Evolutionary conservation across 78 protist species (phyloP), one percentile per base, ranked within the genome.

Genomic region (Dictyostelium intermedium): DNA sequence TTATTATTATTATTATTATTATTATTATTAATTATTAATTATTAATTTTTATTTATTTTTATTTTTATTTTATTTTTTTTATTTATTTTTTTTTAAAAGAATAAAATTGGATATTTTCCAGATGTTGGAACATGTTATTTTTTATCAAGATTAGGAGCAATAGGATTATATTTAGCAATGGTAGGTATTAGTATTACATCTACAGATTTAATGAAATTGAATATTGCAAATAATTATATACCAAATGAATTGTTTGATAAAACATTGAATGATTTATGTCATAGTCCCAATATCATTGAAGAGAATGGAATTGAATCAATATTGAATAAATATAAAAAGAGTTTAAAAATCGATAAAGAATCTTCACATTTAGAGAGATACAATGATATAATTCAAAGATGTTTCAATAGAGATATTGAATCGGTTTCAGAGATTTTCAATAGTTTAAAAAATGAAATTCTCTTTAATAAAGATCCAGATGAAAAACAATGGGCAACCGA

Each of bases 51-150:
- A 5, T 39, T 39, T 5, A 39, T 39, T 39, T 39, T 39, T 39
- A 5, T 39, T 39, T 39, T 39, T 45, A 73, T 14, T 41, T 34
- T 37, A 6, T 18, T 53, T 53, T 18, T 53, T 53, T 18, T 53
- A 18, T 53, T 5, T 18, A 5, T 53, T 18, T 18, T 5, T 53
- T 5, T 53, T 53, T 53, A 14, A 73, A 16, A 76, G 82, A 77
- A 77, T 77, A n/a, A 11, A 25, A 11, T 89, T 89, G 94, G 82
- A n/a, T 89, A 69, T 6, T 89, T 89, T 25, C 85, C 94, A 69
- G 94, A 89, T 80, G 61, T 77, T 41, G 82, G 82, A 10, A 8
- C 61, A 5, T 80, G 47, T 70, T 80, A 69, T 14, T 69, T 47
- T n/a, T 43, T 81, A 14, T 80, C 87, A 6, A 78, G 82, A 80